A percentile compares a stretch with the other conserved stretches of the same genome.
These are phyloP conservation scores for Leccinum truebloodii DNA, from an alignment of 768 basidiomycete species.

Conservation along the genomic window DNA sequence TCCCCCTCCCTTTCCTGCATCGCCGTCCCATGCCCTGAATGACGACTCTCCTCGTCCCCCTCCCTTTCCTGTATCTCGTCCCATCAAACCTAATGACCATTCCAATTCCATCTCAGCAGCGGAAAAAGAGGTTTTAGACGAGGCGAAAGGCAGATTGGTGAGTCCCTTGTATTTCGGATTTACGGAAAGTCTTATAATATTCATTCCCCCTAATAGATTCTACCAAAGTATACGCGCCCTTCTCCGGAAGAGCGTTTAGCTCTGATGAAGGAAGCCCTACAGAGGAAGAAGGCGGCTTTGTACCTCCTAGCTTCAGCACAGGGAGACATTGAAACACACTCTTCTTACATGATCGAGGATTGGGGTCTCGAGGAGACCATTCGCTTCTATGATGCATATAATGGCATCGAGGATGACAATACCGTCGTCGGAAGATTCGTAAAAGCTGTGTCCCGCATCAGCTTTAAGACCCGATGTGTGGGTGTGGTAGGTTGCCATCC, in stretches of 20 bases:
- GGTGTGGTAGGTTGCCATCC: neutral
- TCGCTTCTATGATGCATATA: neutral
- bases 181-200: neutral
- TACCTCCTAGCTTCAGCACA: neutral
- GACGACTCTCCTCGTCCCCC: too few relatives aligned
- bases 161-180: neutral
- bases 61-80: neutral
- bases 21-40: too few relatives aligned
- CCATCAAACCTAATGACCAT: neutral
- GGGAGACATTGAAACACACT: neutral
- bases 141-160: neutral
- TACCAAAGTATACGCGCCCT: neutral
- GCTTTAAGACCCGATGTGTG: neutral
- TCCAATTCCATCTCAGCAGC: neutral
- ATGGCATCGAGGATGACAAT: neutral
- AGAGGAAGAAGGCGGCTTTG: neutral
- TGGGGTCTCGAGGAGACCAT: neutral
- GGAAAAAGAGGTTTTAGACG: neutral
- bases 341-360: neutral
- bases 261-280: neutral
- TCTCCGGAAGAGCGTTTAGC: neutral
- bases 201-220: neutral
- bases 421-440: neutral
- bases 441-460: neutral
- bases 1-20: too few relatives aligned